Percentiles rank a stretch among this genome's conserved stretches.
Conservation (phyloP, 371 early-diverging fungal genomes). For the Mucor ambiguus region DNA sequence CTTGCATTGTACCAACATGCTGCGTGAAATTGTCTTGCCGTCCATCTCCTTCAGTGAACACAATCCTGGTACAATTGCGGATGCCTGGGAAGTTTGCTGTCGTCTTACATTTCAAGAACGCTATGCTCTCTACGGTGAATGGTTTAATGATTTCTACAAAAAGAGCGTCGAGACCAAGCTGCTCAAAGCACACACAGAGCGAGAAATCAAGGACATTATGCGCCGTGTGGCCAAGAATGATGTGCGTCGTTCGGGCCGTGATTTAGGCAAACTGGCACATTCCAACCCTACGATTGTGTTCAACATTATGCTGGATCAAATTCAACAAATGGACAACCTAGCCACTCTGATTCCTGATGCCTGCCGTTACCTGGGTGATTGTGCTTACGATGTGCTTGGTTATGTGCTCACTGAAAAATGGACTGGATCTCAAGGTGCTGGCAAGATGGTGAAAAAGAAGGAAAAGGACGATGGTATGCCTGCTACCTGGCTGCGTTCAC, state of each 20-base stretch:
- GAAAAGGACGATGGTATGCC: conserved; percentile 66
- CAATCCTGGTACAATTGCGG: conserved; percentile 74
- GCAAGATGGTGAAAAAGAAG: conserved; percentile 40
- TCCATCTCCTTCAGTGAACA: conserved; percentile 68
- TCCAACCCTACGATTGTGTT: conserved; percentile 85
- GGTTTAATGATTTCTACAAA: conserved; percentile 69
- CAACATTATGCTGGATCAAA: conserved; percentile 72
- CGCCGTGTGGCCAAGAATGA: conserved; percentile 82
- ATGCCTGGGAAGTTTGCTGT: conserved; percentile 78
- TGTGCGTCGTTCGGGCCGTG: conserved; percentile 79
- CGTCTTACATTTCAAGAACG: conserved; percentile 66
- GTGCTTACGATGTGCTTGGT: conserved; percentile 85
- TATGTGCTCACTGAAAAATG: conserved; percentile 75
- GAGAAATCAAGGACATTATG: conserved; percentile 68
- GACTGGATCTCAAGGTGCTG: conserved; percentile 55
- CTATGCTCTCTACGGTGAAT: conserved; percentile 80
- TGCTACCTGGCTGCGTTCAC: conserved; percentile 54
- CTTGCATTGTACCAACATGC: conserved; percentile 60
- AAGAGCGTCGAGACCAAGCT: conserved; percentile 51
- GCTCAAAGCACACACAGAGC: conserved; percentile 56
- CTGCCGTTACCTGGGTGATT: conserved; percentile 78
- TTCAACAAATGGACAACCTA: conserved; percentile 87
- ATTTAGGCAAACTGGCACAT: conserved; percentile 81
- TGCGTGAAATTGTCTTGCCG: conserved; percentile 74
- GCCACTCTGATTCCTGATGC: conserved; percentile 86